Base-by-base conservation (phyloP, 805 yeast genomes). In the Starmerella tilneyi region DNA sequence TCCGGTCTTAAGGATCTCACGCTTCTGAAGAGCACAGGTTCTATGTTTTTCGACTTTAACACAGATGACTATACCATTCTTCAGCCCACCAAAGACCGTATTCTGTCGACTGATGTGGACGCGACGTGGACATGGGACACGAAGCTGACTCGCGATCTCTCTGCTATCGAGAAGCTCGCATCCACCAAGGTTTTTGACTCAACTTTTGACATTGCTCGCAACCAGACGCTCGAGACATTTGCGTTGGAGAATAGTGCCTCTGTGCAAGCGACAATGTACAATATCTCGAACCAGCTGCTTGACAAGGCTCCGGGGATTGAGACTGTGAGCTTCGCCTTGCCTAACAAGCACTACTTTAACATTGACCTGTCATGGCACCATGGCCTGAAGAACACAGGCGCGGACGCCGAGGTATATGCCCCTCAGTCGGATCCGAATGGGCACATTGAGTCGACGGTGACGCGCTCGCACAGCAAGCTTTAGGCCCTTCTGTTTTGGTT, bases 251-350 rank as follows among this genome's bases (percentile, higher is more conserved):
- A 84, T 64, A 84, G 94, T 9, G 77, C 95, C n/a, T 82, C 94
- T 21, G 96, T 88, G 38, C 96, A 88, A 69, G 95, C 94, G 37
- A 88, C 96, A 48, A 89, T 88, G 95, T 88, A 76, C 72, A 83
- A 85, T 72, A 88, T 88, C 92, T 73, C 83, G 31, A 72, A 76
- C 52, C 77, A 75, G 51, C 84, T 88, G 52, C 72, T 88, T 60
- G 69, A 67, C 41, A 59, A 57, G 42, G 80, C 75, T 45, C 70
- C 78, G 3, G 69, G 69, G 48, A 70, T 88, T 45, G 73, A 69
- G 51, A 70, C 70, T 35, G 95, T 86, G 28, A 64, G 79, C 43
- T 86, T 84, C 64, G 67, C 74, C 34, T 74, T 88, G 59, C 96
- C 96, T 59, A 88, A 88, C 74, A 88, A 84, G 68, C 96, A 88